Evolutionary conservation across 805 yeast species (phyloP), one percentile per base, ranked within the genome.

Genomic region (Wickerhamomyces tratensis): DNA sequence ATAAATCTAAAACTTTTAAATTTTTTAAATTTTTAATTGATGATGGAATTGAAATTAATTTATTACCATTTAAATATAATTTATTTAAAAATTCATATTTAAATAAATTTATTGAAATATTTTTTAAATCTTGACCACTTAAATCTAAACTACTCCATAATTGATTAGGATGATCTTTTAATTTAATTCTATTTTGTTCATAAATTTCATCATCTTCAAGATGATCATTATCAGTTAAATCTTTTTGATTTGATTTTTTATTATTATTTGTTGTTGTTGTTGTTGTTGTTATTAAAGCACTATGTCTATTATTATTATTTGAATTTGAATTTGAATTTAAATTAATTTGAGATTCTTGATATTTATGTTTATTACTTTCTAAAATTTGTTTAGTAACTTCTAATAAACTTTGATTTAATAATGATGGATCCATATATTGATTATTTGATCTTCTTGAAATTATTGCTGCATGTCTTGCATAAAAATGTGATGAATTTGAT

Each of bases 91-190:
- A 93, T 46, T 75, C 74, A 62, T 88, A 93, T 38, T 79, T 76
- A 69, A 87, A 87, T 38, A 93, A 63, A 52, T 79, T 79, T 20
- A 82, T 76, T n/a, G 86, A 76, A 30, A 91, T 50, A 44, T 76
- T 73, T 47, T 77, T 68, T 41, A 93, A 69, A 33, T 91, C 86
- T 62, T 93, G 95, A 46, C 96, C 96, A 49, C 94, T 79, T 49
- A 91, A 68, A 65, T 93, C 99, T 49, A 93, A 68, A 6, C 89
- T 91, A 42, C 94, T 84, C 99, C 99, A 93, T 57, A 85, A 73
- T 64, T 89, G 97, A 46, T 80, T 82, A 34, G 83, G 78, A 46
- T 51, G 54, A 38, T 60, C 53, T 54, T 62, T 39, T 43, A 56
- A 71, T 69, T 79, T 71, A 65, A 78, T 73, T 60, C 83, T 66